These are phyloP conservation scores for Pezicula carpinea DNA, from an alignment of 2,329 filamentous ascomycete genomes.

Conservation along the genomic window DNA sequence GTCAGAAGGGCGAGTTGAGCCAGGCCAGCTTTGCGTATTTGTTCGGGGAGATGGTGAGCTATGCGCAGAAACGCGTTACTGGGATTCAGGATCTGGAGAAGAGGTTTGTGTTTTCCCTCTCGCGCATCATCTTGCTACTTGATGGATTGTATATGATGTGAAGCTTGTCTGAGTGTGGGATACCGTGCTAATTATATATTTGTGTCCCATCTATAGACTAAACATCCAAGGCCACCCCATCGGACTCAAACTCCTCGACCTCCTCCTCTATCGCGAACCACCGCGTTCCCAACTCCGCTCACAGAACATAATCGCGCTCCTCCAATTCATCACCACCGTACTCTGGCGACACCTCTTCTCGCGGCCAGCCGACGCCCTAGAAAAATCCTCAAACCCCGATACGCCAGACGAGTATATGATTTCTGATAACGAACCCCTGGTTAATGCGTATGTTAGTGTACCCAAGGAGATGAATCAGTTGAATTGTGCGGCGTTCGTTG, in stretches of 20 bases:
- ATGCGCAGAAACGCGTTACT: constrained; percentile 85
- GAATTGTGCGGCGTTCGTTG: constrained; percentile 93
- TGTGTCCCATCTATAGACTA: constrained; percentile 50
- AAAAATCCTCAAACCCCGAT: constrained; percentile 76
- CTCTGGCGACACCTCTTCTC: constrained; percentile 91
- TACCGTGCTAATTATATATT: constrained; percentile 3
- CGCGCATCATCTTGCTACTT: background rate
- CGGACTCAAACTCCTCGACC: constrained; percentile 89
- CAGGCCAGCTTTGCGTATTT: constrained; percentile 93
- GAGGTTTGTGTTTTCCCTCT: constrained; percentile 49
- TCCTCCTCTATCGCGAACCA: constrained; percentile 81
- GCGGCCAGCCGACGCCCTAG: constrained; percentile 84
- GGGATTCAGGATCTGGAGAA: constrained; percentile 93
- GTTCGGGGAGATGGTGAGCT: constrained; percentile 94
- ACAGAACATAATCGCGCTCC: constrained; percentile 80
- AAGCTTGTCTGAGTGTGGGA: background rate
- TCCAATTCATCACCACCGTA: constrained; percentile 91
- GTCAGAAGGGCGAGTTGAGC: constrained; percentile 82
- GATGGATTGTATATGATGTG: background rate
- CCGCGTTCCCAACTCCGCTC: constrained; percentile 69
- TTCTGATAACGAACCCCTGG: constrained; percentile 93
- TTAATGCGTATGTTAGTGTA: constrained; percentile 90
- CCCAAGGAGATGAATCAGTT: constrained; percentile 94
- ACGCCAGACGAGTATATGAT: constrained; percentile 98
- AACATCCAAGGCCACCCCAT: constrained; percentile 91